Conservation (phyloP, 208 protist species). For the Acanthamoeba royreba region DNA sequence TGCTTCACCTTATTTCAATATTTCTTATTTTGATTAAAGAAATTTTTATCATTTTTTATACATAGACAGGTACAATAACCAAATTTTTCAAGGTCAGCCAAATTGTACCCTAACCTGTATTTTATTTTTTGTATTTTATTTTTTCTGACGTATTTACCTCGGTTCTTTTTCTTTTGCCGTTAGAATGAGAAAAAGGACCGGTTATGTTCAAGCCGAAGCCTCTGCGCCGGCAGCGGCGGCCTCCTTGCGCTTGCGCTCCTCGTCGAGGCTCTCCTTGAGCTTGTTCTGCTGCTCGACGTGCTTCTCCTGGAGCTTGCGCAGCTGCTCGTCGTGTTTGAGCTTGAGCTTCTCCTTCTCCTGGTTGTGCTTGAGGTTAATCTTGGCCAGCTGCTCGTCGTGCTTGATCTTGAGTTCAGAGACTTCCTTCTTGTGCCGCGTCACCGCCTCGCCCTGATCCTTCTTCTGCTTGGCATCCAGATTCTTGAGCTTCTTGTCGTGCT, state of each 20-base stretch:
- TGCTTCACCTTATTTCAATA: too few relatives aligned
- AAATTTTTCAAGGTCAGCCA: too few relatives aligned
- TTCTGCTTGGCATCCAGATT: not conserved
- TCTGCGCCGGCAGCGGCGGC: not conserved
- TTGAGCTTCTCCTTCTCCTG: slow-evolving; percentile 31
- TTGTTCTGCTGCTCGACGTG: slow-evolving; percentile 15
- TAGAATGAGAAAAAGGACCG: too few relatives aligned
- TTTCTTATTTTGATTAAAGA: too few relatives aligned
- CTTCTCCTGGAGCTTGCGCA: slow-evolving; percentile 24
- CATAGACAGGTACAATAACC: too few relatives aligned
- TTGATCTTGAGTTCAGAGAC: slow-evolving; percentile 36
- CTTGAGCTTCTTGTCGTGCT: not conserved
- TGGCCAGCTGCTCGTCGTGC: not conserved
- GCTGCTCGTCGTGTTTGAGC: not conserved
- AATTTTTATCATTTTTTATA: too few relatives aligned
- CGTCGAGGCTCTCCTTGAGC: not conserved
- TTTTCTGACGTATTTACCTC: too few relatives aligned
- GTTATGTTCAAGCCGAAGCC: too few relatives aligned
- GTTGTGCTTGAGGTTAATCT: slow-evolving; percentile 8
- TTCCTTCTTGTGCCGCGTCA: not conserved
- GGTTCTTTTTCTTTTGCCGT: too few relatives aligned
- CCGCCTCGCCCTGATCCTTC: not conserved
- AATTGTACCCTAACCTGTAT: too few relatives aligned
- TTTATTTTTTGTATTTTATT: too few relatives aligned
- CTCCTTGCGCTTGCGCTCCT: not conserved